phyloP scores from a whole-genome alignment of 2,329 filamentous ascomycete species.

The Aspergillus neotritici region DNA sequence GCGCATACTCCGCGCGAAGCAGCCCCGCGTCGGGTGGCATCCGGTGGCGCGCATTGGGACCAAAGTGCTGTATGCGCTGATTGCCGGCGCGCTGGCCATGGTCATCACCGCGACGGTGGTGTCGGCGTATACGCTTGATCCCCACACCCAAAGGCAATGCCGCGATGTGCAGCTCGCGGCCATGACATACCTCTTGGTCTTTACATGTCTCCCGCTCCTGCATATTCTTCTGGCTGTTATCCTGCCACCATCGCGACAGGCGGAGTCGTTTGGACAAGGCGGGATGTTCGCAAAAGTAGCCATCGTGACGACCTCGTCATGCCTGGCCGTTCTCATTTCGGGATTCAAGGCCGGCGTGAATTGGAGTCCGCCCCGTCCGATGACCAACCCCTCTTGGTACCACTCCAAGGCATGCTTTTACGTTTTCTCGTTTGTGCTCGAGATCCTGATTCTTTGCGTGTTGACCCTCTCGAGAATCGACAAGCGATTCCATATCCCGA shows the following conservation, averaged over 20 bases:
- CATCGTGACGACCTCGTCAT: slow-evolving; percentile 55
- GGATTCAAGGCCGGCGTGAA: slow-evolving; percentile 59
- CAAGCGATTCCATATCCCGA: slow-evolving; percentile 66
- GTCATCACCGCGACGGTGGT: slow-evolving; percentile 61
- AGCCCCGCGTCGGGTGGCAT: slow-evolving; percentile 67
- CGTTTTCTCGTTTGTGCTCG: slow-evolving; percentile 69
- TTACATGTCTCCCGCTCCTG: slow-evolving; percentile 62
- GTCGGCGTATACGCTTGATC: slow-evolving; percentile 60
- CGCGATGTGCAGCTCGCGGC: slow-evolving; percentile 61
- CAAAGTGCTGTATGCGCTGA: slow-evolving; percentile 53
- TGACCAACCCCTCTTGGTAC: slow-evolving; percentile 60
- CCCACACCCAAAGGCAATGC: slow-evolving; percentile 46
- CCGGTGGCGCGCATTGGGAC: slow-evolving; percentile 49
- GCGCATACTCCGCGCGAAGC: slow-evolving; percentile 66
- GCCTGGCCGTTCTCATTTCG: slow-evolving; percentile 59
- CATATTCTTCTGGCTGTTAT: slow-evolving; percentile 47
- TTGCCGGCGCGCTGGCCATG: slow-evolving; percentile 58
- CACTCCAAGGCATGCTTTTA: slow-evolving; percentile 70
- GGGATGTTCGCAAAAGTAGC: slow-evolving; percentile 61
- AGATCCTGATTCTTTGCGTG: slow-evolving; percentile 62
- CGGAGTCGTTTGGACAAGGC: slow-evolving; percentile 63
- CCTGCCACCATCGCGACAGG: slow-evolving; percentile 35
- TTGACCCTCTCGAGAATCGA: slow-evolving; percentile 68
- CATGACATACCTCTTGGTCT: slow-evolving; percentile 55
- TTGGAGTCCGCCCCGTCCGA: slow-evolving; percentile 49